Conservation (phyloP, 2,329 filamentous ascomycete species). For the Ceratocystis papillata region DNA sequence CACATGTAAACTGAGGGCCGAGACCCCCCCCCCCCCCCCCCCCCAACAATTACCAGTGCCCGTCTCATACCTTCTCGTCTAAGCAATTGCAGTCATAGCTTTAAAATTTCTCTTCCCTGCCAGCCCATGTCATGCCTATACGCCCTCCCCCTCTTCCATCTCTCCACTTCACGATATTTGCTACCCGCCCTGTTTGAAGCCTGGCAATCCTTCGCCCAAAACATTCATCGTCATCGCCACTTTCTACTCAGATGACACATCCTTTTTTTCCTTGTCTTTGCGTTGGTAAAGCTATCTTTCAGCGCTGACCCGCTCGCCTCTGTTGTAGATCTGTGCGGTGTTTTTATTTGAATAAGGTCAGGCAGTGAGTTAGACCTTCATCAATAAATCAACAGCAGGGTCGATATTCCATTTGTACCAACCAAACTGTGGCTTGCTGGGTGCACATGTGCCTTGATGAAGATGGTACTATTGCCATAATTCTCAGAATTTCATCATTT, state of each 20-base stretch:
- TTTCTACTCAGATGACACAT: not conserved
- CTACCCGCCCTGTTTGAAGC: not conserved
- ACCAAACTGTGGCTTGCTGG: too few species aligned
- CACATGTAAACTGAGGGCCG: too few species aligned
- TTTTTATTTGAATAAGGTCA: not conserved
- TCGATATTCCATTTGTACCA: too few species aligned
- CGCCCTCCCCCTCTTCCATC: not conserved
- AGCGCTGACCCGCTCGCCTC: not conserved
- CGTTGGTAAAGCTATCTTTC: not conserved
- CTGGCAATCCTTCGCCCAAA: not conserved
- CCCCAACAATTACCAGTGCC: not conserved
- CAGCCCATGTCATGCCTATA: too few species aligned
- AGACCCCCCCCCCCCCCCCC: not conserved
- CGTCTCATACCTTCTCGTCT: not conserved
- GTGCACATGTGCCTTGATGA: too few species aligned
- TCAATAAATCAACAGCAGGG: too few species aligned
- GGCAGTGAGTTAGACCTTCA: not conserved
- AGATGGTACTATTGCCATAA: too few species aligned
- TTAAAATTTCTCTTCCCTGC: not conserved
- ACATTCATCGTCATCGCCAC: not conserved
- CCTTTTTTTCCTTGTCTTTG: not conserved
- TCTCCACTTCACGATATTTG: not conserved
- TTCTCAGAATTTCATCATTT: too few species aligned
- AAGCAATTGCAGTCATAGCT: not conserved
- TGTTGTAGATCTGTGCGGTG: slow-evolving; percentile 1